Conservation (phyloP, 2,329 filamentous ascomycete species). For the Parafenestella ontariensis region DNA sequence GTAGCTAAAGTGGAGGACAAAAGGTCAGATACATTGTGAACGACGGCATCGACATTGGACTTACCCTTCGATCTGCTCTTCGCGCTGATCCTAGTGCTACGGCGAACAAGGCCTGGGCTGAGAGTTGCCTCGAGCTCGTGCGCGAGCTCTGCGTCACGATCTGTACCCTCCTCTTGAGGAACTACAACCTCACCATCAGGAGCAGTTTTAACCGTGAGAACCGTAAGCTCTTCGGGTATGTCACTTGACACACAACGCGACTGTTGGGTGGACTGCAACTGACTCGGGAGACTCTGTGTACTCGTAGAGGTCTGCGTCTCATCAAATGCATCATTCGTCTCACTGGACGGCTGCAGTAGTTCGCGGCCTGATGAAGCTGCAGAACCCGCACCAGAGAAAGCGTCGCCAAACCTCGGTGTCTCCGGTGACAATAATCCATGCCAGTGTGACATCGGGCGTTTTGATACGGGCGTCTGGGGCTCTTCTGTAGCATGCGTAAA, state of each 20-base stretch:
- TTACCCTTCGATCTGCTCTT: neutral
- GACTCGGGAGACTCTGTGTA: too few species aligned
- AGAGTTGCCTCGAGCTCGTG: neutral
- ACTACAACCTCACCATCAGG: neutral
- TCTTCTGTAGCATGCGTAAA: neutral
- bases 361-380: too few species aligned
- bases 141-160: constrained; percentile 1
- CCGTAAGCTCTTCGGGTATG: too few species aligned
- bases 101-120: neutral
- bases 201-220: too few species aligned
- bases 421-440: constrained; percentile 17
- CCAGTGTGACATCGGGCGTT: neutral
- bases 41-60: too few species aligned
- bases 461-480: constrained; percentile 3
- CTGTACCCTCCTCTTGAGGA: neutral
- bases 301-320: too few species aligned
- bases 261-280: too few species aligned
- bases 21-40: too few species aligned
- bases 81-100: constrained; percentile 6
- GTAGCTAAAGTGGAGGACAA: neutral
- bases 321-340: too few species aligned
- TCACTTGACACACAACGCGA: too few species aligned
- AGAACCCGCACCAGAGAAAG: neutral
- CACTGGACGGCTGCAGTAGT: too few species aligned
- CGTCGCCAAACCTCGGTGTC: constrained; percentile 1